A percentile compares a stretch with the other conserved stretches of the same genome.
phyloP scores from a whole-genome alignment of 768 basidiomycete species.

The Holtermanniella nyarrowii region DNA sequence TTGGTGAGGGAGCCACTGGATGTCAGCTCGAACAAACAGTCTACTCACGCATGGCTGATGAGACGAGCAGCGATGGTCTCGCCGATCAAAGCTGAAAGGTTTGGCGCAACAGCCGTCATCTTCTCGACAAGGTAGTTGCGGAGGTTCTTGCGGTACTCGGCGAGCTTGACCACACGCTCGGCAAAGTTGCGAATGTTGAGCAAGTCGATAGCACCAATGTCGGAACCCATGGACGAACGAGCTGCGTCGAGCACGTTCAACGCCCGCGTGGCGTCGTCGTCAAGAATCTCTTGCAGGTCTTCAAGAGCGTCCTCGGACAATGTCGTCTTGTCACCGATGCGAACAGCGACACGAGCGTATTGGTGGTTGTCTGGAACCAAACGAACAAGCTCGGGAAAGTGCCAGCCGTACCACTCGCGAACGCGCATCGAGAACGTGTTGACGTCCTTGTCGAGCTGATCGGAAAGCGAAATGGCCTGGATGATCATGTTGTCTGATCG shows the following conservation, averaged over 20 bases:
- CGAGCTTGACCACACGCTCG: constrained; percentile 74
- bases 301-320: constrained; percentile 58
- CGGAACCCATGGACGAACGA: constrained; percentile 85
- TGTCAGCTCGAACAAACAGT: background rate
- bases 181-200: constrained; percentile 92
- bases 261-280: constrained; percentile 72
- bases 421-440: constrained; percentile 98
- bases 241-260: constrained; percentile 92
- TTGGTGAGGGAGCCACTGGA: constrained; percentile 75
- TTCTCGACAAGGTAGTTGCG: constrained; percentile 83
- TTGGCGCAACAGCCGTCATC: constrained; percentile 95
- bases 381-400: constrained; percentile 91
- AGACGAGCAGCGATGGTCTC: constrained; percentile 85
- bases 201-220: constrained; percentile 83
- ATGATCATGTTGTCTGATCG: constrained; percentile 97
- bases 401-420: constrained; percentile 98
- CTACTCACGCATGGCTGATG: constrained; percentile 69
- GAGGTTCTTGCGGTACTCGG: constrained; percentile 86
- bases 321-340: constrained; percentile 80
- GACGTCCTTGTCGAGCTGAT: constrained; percentile 98
- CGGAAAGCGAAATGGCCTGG: constrained; percentile 93
- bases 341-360: constrained; percentile 73
- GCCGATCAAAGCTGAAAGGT: constrained; percentile 76
- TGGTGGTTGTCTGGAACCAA: constrained; percentile 83
- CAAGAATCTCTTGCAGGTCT: constrained; percentile 66